phyloP scores from a whole-genome alignment of 768 basidiomycete species.

The Phlebiopsis gigantea region DNA sequence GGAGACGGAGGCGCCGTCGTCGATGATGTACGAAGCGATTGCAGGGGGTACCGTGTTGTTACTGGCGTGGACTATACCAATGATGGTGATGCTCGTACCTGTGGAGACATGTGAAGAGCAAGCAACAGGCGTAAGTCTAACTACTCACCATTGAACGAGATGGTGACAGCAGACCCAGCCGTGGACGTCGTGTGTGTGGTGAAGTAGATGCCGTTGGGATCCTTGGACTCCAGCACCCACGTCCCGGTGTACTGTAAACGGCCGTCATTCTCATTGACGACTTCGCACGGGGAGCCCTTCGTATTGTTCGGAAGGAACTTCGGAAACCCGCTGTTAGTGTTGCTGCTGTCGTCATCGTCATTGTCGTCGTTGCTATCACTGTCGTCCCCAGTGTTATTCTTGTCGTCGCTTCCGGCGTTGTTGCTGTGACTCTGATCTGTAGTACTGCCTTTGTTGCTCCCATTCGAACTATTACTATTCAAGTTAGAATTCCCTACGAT shows the following conservation, averaged over 20 bases:
- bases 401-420: constrained; percentile 2
- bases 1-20: constrained; percentile 19
- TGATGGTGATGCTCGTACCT: constrained; percentile 44
- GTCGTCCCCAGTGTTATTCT: not conserved
- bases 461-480: too few relatives aligned
- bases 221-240: constrained; percentile 13
- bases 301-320: not conserved
- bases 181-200: constrained; percentile 13
- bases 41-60: constrained; percentile 32
- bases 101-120: not conserved
- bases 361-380: not conserved
- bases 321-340: not conserved
- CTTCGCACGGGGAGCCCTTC: constrained; percentile 1
- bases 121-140: not conserved
- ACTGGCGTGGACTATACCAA: constrained; percentile 40
- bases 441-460: not conserved
- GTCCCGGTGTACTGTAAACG: constrained; percentile 13
- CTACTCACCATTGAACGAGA: constrained; percentile 14
- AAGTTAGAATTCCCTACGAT: not conserved
- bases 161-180: constrained; percentile 10
- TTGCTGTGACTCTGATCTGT: not conserved
- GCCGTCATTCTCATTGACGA: constrained; percentile 16
- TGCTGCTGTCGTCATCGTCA: not conserved
- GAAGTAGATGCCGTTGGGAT: constrained; percentile 7
- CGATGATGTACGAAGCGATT: constrained; percentile 35